Evolutionary conservation across 192 early-diverging fungal species (phyloP), one percentile per base, ranked within the genome.

Genomic region (Thamnidium elegans): DNA sequence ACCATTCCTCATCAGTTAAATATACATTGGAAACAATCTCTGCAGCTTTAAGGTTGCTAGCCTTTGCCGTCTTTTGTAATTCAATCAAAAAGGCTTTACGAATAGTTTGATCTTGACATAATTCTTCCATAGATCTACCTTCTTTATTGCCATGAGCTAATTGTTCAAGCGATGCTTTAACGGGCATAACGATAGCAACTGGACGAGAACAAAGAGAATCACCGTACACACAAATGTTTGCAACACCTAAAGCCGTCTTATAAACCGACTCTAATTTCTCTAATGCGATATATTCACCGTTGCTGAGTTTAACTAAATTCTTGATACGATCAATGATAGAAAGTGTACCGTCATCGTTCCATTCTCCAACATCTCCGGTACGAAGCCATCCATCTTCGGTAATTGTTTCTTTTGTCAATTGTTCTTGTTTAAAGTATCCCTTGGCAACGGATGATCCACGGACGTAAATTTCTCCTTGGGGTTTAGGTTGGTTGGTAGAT

Each of bases 191-290:
- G 8, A 99, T 50, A 15, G 92, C 94, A 10, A 95, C 87, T 17
- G 89, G 88, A 60, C 83, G 83, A 50, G 75, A 54, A 73, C 87
- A 77, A 50, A 87, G 79, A 36, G 91, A 80, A 75, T 94, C 87
- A 31, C 85, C 89, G 61, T 84, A 84, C 5, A 93, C 84, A 66
- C 86, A 89, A 46, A 93, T 85, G 71, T 94, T 94, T 75, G 80
- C 77, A 34, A 96, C 89, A 61, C 80, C 84, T 23, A 76, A 39
- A 15, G 82, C 84, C 39, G 80, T 82, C 74, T 89, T 87, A 85
- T 99, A 99, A 7, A 91, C 82, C 10, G 92, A 84, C 76, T 98
- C 96, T 30, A 98, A 79, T 71, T 92, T 92, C 76, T 98, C 96
- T 39, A 98, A 76, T 20, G 96, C 96, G 74, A 98, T 89, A 76